Base-by-base conservation (phyloP, 306 rosid genomes). In the Lathyrus aphaca region DNA sequence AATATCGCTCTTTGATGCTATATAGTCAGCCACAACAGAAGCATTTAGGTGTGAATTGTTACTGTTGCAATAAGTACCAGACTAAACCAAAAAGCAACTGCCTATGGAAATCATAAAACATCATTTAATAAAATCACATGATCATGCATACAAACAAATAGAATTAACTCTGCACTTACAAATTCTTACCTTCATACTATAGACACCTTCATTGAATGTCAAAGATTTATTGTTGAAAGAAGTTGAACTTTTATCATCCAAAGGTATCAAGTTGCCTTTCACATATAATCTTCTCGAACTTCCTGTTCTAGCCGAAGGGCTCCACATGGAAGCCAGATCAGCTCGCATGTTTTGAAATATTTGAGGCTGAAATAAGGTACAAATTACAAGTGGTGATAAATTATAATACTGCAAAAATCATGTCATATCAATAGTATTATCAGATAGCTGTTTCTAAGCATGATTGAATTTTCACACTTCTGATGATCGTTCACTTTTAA, bases 301-400 rank as follows among this genome's bases (percentile, higher is more conserved):
- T 86, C 88, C 90, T 29, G 73, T 73, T 84, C 78, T 88, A 71
- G 73, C 75, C 50, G 82, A 81, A 58, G 86, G 84, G 85, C 78
- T 90, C 96, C 94, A 93, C 97, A 93, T 82, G 72, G 90, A 85
- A 60, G 98, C 97, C 32, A 93, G 88, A 82, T 93, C 94, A 48
- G 97, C 87, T 74, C 89, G 85, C 90, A 90, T 82, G 83, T 85
- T 88, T 77, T 65, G 86, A 79, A 90, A 93, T 67, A 82, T 63
- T 84, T 90, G 90, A 80, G 98, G 98, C 98, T 93, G 94, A 69
- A 70, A 43, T 17, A 63, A 76, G 51, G 79, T 59, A 19, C 68
- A 56, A 80, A 74, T 54, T 30, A 72, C 64, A 64, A 70, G 57
- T 12, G 71, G 44, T 64, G 46, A 79, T 39, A 29, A 38, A 54